These are phyloP conservation scores for Hypericum androsaemum DNA, from an alignment of 345 rosid genomes.

Conservation along the genomic window DNA sequence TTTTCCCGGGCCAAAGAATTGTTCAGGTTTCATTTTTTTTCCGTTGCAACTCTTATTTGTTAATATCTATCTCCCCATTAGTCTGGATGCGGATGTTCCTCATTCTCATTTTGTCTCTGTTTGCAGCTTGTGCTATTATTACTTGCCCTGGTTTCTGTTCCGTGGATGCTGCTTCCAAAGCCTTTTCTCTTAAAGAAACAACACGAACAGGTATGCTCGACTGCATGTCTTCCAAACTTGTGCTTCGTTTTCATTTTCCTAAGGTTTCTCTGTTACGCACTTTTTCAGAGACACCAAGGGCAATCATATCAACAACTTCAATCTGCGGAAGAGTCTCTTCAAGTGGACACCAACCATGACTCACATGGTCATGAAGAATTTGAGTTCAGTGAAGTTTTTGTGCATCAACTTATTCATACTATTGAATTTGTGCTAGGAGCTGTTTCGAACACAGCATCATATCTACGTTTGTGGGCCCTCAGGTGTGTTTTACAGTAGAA, in stretches of 20 bases:
- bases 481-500: constrained; percentile 34
- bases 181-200: constrained; percentile 86
- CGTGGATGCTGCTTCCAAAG: constrained; percentile 95
- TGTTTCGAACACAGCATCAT: constrained; percentile 96
- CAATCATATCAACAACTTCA: constrained; percentile 51
- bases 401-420: constrained; percentile 93
- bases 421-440: constrained; percentile 98
- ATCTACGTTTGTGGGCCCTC: constrained; percentile 93
- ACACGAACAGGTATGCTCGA: constrained; percentile 52
- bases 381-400: constrained; percentile 92
- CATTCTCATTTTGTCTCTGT: constrained; percentile 9
- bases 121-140: constrained; percentile 63
- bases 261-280: constrained; percentile 9
- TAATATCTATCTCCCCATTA: neutral
- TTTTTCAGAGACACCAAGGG: constrained; percentile 79
- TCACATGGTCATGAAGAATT: constrained; percentile 81
- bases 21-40: constrained; percentile 47
- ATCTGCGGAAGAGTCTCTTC: constrained; percentile 67
- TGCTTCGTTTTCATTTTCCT: neutral
- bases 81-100: neutral
- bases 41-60: neutral
- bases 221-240: constrained; percentile 3
- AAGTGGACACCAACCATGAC: constrained; percentile 41
- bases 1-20: constrained; percentile 63
- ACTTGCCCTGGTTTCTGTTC: constrained; percentile 81